These are phyloP conservation scores for Mycotypha africana DNA, from an alignment of 371 early-diverging fungal species.

Conservation along the genomic window DNA sequence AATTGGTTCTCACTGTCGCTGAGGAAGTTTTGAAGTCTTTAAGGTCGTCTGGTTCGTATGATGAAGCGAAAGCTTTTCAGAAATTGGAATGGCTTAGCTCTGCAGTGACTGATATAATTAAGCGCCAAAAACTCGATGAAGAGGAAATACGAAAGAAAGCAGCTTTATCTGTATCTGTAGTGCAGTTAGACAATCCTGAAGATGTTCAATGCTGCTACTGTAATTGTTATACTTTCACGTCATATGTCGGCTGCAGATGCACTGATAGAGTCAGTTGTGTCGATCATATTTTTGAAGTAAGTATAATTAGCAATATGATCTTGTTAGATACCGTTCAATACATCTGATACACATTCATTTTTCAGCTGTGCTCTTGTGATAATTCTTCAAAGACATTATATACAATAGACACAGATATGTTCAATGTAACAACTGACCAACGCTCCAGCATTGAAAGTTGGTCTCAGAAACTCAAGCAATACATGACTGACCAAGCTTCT, in stretches of 20 bases:
- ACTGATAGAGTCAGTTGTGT: slow-evolving; percentile 57
- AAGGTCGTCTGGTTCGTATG: no score
- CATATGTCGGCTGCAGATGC: slow-evolving; percentile 62
- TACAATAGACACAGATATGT: slow-evolving; percentile 50
- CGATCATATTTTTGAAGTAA: slow-evolving; percentile 57
- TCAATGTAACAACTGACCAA: slow-evolving; percentile 12
- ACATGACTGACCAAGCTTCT: slow-evolving; percentile 31
- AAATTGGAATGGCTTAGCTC: slow-evolving; percentile 51
- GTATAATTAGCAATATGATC: no score
- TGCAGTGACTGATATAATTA: slow-evolving; percentile 51
- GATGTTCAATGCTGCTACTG: slow-evolving; percentile 69
- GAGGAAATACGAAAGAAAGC: slow-evolving; percentile 25
- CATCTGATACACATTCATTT: no score
- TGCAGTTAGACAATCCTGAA: no score
- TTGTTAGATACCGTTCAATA: no score
- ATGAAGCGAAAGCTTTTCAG: slow-evolving; percentile 30
- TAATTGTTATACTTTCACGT: slow-evolving; percentile 68
- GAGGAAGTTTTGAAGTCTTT: no score
- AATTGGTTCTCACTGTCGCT: slow-evolving; percentile 67
- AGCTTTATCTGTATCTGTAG: no score
- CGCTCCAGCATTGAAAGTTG: slow-evolving; percentile 33
- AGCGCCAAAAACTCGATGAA: slow-evolving; percentile 34
- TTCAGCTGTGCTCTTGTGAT: slow-evolving; percentile 53
- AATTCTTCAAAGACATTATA: slow-evolving; percentile 34
- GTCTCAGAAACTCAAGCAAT: slow-evolving; percentile 30